These are phyloP conservation scores for Colletotrichum paranaense DNA, from an alignment of 2,329 filamentous ascomycete species.

Conservation along the genomic window DNA sequence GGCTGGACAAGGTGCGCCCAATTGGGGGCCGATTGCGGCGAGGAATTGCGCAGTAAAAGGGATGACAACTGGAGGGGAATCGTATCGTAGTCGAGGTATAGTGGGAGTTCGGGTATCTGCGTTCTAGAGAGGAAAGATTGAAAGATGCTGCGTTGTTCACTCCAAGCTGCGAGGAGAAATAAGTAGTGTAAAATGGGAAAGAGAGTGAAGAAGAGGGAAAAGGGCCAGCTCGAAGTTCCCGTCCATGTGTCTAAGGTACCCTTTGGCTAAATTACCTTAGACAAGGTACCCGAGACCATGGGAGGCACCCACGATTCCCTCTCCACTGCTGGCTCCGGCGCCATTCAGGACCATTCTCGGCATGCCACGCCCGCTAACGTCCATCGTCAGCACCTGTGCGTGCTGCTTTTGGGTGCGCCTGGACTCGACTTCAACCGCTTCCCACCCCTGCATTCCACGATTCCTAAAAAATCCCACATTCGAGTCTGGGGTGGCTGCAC, in stretches of 20 bases:
- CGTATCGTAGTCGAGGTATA: neutral
- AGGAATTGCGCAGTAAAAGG: neutral
- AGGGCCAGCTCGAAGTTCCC: neutral
- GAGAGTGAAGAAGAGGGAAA: neutral
- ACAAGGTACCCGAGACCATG: constrained; percentile 31
- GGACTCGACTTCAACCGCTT: constrained; percentile 7
- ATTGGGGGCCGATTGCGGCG: constrained; percentile 15
- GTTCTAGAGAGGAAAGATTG: neutral
- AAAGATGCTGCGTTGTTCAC: neutral
- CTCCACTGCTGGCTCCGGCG: constrained; percentile 6
- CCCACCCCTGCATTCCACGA: constrained; percentile 10
- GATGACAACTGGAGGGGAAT: neutral
- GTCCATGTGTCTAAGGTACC: neutral
- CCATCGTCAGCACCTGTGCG: neutral
- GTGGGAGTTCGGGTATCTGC: neutral
- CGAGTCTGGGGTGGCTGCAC: neutral
- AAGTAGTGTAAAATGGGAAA: neutral
- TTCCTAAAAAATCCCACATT: constrained; percentile 1
- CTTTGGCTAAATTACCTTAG: constrained; percentile 15
- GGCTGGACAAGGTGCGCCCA: neutral
- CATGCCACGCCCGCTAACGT: neutral
- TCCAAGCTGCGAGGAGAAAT: neutral
- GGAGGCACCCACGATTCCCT: neutral
- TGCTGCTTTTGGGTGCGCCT: neutral
- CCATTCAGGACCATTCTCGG: neutral